phyloP scores from a whole-genome alignment of 1,139 yeast species.

The Taphrina wiesneri region DNA sequence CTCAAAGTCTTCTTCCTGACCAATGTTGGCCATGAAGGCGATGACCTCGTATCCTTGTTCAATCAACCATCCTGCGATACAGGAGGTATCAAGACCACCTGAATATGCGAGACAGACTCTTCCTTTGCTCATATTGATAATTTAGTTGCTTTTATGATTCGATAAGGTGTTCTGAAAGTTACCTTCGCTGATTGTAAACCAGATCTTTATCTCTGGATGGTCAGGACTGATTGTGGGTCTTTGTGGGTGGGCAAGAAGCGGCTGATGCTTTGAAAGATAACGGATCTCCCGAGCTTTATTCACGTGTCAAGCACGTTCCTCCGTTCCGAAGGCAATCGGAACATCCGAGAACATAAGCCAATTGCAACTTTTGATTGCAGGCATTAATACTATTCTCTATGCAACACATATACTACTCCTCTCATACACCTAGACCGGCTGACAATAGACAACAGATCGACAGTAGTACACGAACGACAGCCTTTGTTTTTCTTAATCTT shows the following conservation, averaged over 20 bases:
- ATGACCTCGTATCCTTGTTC: constrained; percentile 98
- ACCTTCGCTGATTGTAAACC: background rate
- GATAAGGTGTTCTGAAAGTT: too few species aligned
- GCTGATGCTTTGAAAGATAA: background rate
- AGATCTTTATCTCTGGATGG: background rate
- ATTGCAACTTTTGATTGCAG: too few species aligned
- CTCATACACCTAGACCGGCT: too few species aligned
- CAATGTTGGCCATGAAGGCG: constrained; percentile 59
- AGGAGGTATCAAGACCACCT: constrained; percentile 98
- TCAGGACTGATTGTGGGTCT: background rate
- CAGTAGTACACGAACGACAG: background rate
- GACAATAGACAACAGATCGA: background rate
- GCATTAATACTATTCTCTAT: too few species aligned
- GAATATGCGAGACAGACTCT: constrained; percentile 81
- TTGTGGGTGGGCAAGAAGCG: background rate
- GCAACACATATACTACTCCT: too few species aligned
- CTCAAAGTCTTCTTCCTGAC: constrained; percentile 85
- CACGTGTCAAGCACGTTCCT: background rate
- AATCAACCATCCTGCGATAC: constrained; percentile 94
- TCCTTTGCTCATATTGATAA: constrained; percentile 27
- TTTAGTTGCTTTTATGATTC: background rate
- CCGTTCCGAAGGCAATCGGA: background rate
- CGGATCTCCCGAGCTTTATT: background rate
- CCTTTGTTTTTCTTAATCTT: background rate
- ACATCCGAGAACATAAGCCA: background rate